These are phyloP conservation scores for Endothia cerciana DNA, from an alignment of 2,329 filamentous ascomycete species.

Conservation along the genomic window DNA sequence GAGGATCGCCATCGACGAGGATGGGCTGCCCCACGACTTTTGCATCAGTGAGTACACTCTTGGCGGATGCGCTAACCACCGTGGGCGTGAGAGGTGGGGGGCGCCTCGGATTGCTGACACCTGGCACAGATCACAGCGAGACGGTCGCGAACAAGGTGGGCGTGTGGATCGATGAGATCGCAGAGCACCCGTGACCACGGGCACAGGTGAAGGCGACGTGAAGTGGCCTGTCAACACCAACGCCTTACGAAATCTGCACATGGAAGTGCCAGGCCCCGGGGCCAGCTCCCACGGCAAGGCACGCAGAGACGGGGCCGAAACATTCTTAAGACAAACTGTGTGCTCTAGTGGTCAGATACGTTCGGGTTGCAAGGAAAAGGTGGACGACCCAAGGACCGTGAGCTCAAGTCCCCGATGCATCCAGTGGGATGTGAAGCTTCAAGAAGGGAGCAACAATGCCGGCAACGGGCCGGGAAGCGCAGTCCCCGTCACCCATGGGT, in stretches of 20 bases:
- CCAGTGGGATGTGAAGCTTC: too few relatives aligned
- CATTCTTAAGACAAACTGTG: background rate
- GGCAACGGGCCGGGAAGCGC: too few relatives aligned
- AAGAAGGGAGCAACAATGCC: background rate
- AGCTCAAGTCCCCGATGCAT: too few relatives aligned
- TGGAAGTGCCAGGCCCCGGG: background rate
- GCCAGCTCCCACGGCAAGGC: background rate
- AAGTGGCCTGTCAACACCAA: background rate
- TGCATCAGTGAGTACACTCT: constrained; percentile 52
- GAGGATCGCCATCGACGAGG: constrained; percentile 58
- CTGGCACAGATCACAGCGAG: constrained; percentile 49
- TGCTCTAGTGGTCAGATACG: background rate
- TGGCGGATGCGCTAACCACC: background rate
- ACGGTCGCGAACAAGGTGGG: constrained; percentile 52
- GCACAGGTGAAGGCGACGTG: background rate
- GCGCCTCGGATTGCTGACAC: constrained; percentile 23
- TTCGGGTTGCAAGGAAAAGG: too few relatives aligned
- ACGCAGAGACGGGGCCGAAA: background rate
- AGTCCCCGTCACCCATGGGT: too few relatives aligned
- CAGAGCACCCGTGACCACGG: constrained; percentile 24
- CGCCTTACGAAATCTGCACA: background rate
- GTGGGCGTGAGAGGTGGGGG: background rate
- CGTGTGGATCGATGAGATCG: constrained; percentile 58
- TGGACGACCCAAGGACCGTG: too few relatives aligned
- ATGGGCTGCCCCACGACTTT: constrained; percentile 63